Evolutionary conservation across 192 early-diverging fungal genomes (phyloP), one percentile per base, ranked within the genome.

Genomic region (Entomortierella beljakovae): DNA sequence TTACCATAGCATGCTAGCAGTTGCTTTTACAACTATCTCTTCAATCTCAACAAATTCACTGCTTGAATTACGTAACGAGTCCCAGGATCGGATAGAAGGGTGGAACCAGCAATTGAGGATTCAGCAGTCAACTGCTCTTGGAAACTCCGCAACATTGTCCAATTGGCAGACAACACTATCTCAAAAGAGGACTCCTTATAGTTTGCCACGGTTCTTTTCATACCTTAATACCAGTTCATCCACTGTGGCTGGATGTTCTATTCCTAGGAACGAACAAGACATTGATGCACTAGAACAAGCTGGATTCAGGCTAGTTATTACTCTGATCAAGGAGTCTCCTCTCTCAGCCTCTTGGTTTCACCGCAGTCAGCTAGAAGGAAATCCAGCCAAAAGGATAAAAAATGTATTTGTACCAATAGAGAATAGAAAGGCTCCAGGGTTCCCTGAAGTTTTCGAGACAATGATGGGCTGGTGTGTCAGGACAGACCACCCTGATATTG

Each of bases 371-470:
- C 31, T 34, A 31, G 54, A 32, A 33, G 28, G 20, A 20, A 29
- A 57, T 13, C 3, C 58, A 13, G 46, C 66, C 2, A 77, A 68
- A 22, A 23, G 11, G 28, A 79, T 79, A 32, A 49, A 50, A 56
- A 79, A 79, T 40, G 75, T 68, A 1, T 79, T 69, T 65, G 75
- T 79, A 15, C 75, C 75, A 1, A 70, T 79, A 33, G 75, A 79
- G 26, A 79, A 79, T 37, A 25, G 75, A 65, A 79, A 79, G 34
- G 75, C 75, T 1, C 75, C 75, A 20, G 25, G 31, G 3, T 79
- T 70, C 22, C 75, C 75, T 10, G 75, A 70, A 22, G 75, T 79
- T 20, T 79, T 79, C 55, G 75, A 79, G 31, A 51, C 70, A 15
- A 1, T 79, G 16, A 79, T 79, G 75, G 75, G 75, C 10, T 79